Conservation (phyloP, 2,329 filamentous ascomycete species). For the Monosporascus cannonballus region DNA sequence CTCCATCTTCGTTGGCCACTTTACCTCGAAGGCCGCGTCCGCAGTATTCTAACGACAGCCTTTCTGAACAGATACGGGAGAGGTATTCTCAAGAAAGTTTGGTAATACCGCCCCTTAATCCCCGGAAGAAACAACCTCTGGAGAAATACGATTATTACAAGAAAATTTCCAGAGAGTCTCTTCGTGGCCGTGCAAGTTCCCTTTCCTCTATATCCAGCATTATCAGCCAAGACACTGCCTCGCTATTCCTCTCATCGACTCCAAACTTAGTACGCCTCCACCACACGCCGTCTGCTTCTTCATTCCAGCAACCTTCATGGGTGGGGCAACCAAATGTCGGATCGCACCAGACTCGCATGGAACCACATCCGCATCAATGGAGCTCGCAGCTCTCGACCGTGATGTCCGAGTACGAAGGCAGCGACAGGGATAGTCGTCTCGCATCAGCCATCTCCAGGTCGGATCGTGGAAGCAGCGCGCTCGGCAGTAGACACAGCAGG, state of each 20-base stretch:
- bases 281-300: slow-evolving; percentile 24
- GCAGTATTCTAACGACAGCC: slow-evolving; percentile 29
- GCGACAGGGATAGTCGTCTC: slow-evolving; percentile 42
- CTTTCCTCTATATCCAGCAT: slow-evolving; percentile 50
- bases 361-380: slow-evolving; percentile 51
- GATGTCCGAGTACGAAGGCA: slow-evolving; percentile 55
- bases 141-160: slow-evolving; percentile 45
- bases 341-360: slow-evolving; percentile 30
- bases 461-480: slow-evolving; percentile 44
- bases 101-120: slow-evolving; percentile 48
- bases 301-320: slow-evolving; percentile 24
- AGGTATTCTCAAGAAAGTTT: slow-evolving; percentile 58
- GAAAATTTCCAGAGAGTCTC: slow-evolving; percentile 45
- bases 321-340: slow-evolving; percentile 15
- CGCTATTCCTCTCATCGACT: slow-evolving; percentile 32
- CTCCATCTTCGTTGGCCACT: slow-evolving; percentile 31
- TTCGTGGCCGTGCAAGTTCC: slow-evolving; percentile 43
- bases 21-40: slow-evolving; percentile 16
- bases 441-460: slow-evolving; percentile 37
- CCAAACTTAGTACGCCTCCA: slow-evolving; percentile 33
- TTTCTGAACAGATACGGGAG: slow-evolving; percentile 27
- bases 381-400: slow-evolving; percentile 60
- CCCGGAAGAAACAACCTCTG: slow-evolving; percentile 38
- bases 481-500: slow-evolving; percentile 44
- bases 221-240: slow-evolving; percentile 42